Evolutionary conservation across 495 filamentous ascomycete species (phyloP).

Genomic region (Penicillium samsonianum): DNA sequence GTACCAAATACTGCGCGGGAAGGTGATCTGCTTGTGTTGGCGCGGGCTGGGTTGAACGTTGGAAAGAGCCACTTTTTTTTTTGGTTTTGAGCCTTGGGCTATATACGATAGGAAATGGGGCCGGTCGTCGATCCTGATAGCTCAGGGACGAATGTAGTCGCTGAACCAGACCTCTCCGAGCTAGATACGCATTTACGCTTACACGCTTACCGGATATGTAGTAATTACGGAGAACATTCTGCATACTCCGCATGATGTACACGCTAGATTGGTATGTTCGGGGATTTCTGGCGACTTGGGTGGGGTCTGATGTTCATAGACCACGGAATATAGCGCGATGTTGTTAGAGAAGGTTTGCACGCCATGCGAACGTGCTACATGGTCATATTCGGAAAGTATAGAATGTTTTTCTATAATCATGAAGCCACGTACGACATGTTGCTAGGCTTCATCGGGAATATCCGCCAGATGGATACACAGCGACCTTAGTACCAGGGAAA

Average conservation of each 20-base stretch:
- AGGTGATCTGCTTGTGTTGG: neutral
- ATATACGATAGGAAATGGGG: conserved; percentile 19
- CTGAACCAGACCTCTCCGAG: conserved; percentile 1
- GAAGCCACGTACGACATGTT: neutral
- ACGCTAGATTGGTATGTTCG: neutral
- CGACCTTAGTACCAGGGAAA: neutral
- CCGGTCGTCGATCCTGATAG: conserved; percentile 24
- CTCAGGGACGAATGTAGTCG: neutral
- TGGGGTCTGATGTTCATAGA: neutral
- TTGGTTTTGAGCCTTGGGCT: conserved; percentile 17
- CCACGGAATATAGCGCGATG: conserved; percentile 7
- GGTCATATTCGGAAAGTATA: neutral
- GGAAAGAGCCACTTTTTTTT: conserved; percentile 21
- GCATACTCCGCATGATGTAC: neutral
- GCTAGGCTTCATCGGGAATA: neutral
- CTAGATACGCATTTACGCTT: neutral
- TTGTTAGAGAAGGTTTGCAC: conserved; percentile 1
- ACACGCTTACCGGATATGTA: neutral
- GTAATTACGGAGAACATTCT: neutral
- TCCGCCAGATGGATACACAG: neutral
- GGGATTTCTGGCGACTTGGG: conserved; percentile 1
- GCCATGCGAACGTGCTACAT: neutral
- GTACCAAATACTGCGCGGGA: conserved; percentile 3
- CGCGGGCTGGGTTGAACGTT: neutral
- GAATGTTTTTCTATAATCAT: neutral